Evolutionary conservation across 2,329 filamentous ascomycete species (phyloP).

Genomic region (Colletotrichum horii): DNA sequence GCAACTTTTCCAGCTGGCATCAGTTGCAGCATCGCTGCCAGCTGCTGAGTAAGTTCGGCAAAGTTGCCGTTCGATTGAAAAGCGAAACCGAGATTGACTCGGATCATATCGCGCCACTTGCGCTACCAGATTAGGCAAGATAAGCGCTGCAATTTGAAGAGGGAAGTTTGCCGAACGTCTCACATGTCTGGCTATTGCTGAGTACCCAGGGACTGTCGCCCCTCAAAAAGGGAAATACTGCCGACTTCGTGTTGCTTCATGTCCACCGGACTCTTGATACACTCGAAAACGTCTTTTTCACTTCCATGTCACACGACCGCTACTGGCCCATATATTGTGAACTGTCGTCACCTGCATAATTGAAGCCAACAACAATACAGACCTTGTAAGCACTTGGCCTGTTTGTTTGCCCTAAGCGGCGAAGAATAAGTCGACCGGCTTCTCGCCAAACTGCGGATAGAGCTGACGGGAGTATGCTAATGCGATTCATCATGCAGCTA

Average conservation of each 20-base stretch:
- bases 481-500: not conserved
- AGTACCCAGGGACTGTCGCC: not conserved
- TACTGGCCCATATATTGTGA: not conserved
- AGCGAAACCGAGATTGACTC: not conserved
- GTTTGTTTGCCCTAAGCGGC: not conserved
- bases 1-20: not conserved
- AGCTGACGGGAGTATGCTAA: not conserved
- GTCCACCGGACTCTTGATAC: not conserved
- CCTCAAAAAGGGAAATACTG: not conserved
- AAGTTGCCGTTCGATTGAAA: not conserved
- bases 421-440: not conserved
- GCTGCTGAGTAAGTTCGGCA: not conserved
- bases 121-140: not conserved
- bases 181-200: not conserved
- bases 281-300: not conserved
- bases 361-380: not conserved
- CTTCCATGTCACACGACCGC: not conserved
- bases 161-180: not conserved
- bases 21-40: not conserved
- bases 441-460: not conserved
- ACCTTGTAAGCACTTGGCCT: not conserved
- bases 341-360: not conserved
- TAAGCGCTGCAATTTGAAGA: not conserved
- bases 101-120: not conserved
- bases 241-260: not conserved